Base-by-base conservation (phyloP, 1,139 yeast genomes). In the Pichia kudriavzevii region DNA sequence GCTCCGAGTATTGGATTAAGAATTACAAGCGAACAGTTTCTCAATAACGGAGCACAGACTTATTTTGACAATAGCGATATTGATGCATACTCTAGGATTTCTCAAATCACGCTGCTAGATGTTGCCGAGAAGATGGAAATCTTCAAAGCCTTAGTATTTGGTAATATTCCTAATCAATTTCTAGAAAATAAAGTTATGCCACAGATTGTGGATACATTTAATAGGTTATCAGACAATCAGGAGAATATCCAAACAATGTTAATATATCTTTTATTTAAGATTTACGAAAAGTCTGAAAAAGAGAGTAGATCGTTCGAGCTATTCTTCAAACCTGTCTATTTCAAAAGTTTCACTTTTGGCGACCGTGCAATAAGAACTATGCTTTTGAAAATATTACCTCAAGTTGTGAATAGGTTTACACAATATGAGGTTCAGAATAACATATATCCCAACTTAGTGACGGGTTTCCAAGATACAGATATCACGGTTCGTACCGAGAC, bases 381-480 rank as follows among this genome's bases (percentile, higher is more conserved):
- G 15, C 62, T 91, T 28, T 64, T 91, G 41, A 75, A 75, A 23
- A 66, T 74, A 35, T 60, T 91, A 40, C 77, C 87, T 0, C 60
- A 64, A 14, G 77, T 72, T 46, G 65, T 75, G 26, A 63, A 62
- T 2, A 59, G 60, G 29, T 58, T 85, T 19, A 65, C 75, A 4
- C 76, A 75, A 33, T 58, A 69, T 21, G 84, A 79, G 30, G 70
- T 87, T 6, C 81, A 82, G 43, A 78, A 70, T 49, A 76, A 72
- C 47, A 67, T 91, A 4, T 85, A 84, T 55, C 73, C 74, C 10
- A 69, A 69, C 32, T 66, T 84, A 47, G 63, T 79, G 10, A 75
- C 80, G 15, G 97, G 97, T 0, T 80, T 91, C 49, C 76, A 79
- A 25, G 98, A 91, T 54, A 75, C 94, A 0, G 88, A 85, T 53